Percentiles rank a stretch among this genome's conserved stretches.
phyloP scores from a whole-genome alignment of 345 rosid species.

The Brassica juncea region DNA sequence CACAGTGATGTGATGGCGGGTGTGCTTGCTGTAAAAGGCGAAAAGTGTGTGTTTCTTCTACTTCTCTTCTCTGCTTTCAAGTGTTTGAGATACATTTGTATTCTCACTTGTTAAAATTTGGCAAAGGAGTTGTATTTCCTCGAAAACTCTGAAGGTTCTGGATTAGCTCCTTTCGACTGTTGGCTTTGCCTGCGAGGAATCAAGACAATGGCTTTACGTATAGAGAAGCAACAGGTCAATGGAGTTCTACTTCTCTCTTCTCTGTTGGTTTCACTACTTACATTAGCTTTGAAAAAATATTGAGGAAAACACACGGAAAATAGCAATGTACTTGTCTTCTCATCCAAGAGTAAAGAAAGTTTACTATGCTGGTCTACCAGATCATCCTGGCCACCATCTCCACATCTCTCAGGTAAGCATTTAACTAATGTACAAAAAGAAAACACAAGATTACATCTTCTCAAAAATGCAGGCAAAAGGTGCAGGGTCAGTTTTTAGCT shows the following conservation, averaged over 20 bases:
- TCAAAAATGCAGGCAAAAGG: slow-evolving; percentile 72
- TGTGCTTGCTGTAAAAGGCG: slow-evolving; percentile 90
- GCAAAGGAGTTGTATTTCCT: slow-evolving; percentile 82
- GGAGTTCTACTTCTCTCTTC: not conserved
- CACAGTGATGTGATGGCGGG: slow-evolving; percentile 98
- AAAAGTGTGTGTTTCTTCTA: slow-evolving; percentile 54
- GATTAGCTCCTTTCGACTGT: slow-evolving; percentile 93
- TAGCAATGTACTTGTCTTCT: slow-evolving; percentile 76
- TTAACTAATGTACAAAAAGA: not conserved
- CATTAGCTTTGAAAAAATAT: not conserved
- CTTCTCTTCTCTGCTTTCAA: not conserved
- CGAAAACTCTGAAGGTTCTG: slow-evolving; percentile 95
- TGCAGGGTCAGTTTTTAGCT: slow-evolving; percentile 94
- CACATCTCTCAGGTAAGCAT: slow-evolving; percentile 83
- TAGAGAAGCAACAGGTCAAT: slow-evolving; percentile 90
- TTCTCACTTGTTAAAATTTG: slow-evolving; percentile 29
- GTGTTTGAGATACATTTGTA: not conserved
- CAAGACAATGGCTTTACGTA: slow-evolving; percentile 90
- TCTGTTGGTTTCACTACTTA: slow-evolving; percentile 4
- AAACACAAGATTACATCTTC: not conserved
- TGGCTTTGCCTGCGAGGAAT: slow-evolving; percentile 93
- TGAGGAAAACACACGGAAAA: slow-evolving; percentile 87
- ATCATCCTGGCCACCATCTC: slow-evolving; percentile 78
- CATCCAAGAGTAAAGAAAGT: slow-evolving; percentile 88
- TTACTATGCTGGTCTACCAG: slow-evolving; percentile 80